Evolutionary conservation across 495 filamentous ascomycete genomes (phyloP).

Genomic region (Achaetomiella virescens): DNA sequence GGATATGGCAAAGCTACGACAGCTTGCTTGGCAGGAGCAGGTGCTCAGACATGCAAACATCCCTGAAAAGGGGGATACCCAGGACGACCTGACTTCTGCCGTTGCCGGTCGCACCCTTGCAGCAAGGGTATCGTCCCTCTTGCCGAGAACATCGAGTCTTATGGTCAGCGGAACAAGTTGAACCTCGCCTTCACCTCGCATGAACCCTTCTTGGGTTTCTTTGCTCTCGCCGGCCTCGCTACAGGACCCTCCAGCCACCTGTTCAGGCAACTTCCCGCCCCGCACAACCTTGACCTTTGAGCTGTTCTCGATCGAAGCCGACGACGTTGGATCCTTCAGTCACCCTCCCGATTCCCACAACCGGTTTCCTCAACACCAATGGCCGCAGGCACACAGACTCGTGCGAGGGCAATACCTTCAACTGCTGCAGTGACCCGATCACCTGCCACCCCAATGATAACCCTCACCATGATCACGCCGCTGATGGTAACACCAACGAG

Average conservation of each 20-base stretch:
- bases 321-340: background rate
- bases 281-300: conserved; percentile 40
- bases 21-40: conserved; percentile 32
- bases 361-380: background rate
- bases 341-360: too few relatives aligned
- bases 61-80: conserved; percentile 18
- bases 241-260: conserved; percentile 10
- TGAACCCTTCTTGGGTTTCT: conserved; percentile 39
- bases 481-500: too few relatives aligned
- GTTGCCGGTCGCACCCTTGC: conserved; percentile 40
- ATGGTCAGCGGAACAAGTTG: conserved; percentile 29
- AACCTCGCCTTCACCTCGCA: conserved; percentile 38
- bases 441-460: too few relatives aligned
- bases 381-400: background rate
- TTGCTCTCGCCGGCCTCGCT: conserved; percentile 30
- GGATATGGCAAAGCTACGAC: conserved; percentile 23
- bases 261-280: conserved; percentile 32
- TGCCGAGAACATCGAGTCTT: conserved; percentile 24
- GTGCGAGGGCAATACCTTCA: too few relatives aligned
- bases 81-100: conserved; percentile 34
- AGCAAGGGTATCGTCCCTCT: conserved; percentile 21
- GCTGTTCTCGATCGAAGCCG: conserved; percentile 30
- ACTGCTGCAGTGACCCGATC: too few relatives aligned
- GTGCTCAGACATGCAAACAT: conserved; percentile 31
- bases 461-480: too few relatives aligned